Conservation (phyloP, 257 asterid species). For the Salvia miltiorrhiza region DNA sequence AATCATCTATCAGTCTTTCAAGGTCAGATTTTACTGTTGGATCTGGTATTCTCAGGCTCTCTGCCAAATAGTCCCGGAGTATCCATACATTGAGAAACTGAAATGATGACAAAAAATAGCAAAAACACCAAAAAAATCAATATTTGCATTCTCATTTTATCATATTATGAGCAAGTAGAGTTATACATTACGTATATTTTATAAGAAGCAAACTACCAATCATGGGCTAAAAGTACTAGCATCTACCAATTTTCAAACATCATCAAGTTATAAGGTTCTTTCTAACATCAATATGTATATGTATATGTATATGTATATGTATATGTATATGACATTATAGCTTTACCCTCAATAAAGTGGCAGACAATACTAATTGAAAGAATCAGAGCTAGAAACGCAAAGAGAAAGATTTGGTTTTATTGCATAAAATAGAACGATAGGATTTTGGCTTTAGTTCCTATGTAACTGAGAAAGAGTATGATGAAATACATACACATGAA, state of each 20-base stretch:
- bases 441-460: background rate
- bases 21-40: conserved; percentile 37
- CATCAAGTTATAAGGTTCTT: background rate
- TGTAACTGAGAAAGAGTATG: background rate
- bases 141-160: background rate
- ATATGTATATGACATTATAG: background rate
- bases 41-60: conserved; percentile 41
- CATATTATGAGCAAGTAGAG: conserved; percentile 3
- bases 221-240: background rate
- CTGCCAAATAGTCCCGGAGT: conserved; percentile 53
- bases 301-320: no score
- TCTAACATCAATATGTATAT: background rate
- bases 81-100: conserved; percentile 59
- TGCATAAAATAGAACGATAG: background rate
- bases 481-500: background rate
- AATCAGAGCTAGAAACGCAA: background rate
- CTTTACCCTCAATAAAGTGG: background rate
- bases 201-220: background rate
- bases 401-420: background rate
- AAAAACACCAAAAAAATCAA: background rate
- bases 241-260: background rate
- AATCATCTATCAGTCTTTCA: conserved; percentile 62
- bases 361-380: background rate
- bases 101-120: conserved; percentile 9
- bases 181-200: background rate